A percentile compares a stretch with the other conserved stretches of the same genome.
Conservation (phyloP, 805 yeast genomes). For the Saccharomycopsis sp. region DNA sequence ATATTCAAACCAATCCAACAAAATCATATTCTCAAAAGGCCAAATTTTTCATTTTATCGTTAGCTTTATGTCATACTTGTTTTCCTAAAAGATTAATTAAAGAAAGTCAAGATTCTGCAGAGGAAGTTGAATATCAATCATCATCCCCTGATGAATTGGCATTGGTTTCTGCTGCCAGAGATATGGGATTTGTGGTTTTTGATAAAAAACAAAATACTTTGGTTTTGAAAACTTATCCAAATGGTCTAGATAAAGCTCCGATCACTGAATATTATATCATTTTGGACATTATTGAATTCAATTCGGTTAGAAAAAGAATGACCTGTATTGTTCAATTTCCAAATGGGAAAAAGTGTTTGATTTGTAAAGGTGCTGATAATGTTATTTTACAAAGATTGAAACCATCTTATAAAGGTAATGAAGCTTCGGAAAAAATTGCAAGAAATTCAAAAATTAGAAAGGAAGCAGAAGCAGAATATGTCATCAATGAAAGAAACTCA, state of each 20-base stretch:
- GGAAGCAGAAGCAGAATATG: slow-evolving; percentile 65
- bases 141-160: slow-evolving; percentile 97
- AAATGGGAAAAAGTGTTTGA: slow-evolving; percentile 57
- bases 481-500: slow-evolving; percentile 48
- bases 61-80: slow-evolving; percentile 88
- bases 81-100: slow-evolving; percentile 46
- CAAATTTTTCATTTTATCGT: slow-evolving; percentile 64
- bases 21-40: slow-evolving; percentile 61
- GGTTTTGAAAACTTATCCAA: slow-evolving; percentile 68
- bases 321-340: slow-evolving; percentile 76
- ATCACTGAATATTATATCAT: slow-evolving; percentile 60
- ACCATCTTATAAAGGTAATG: slow-evolving; percentile 44
- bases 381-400: slow-evolving; percentile 68
- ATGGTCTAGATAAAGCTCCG: slow-evolving; percentile 63
- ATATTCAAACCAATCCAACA: slow-evolving; percentile 63
- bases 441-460: slow-evolving; percentile 51
- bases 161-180: slow-evolving; percentile 87
- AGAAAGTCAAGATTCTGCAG: slow-evolving; percentile 27
- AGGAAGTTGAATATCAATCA: slow-evolving; percentile 70
- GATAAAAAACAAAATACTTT: slow-evolving; percentile 54
- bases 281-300: slow-evolving; percentile 74
- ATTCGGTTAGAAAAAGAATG: slow-evolving; percentile 89
- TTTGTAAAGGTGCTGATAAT: slow-evolving; percentile 96
- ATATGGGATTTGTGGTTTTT: slow-evolving; percentile 79
- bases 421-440: slow-evolving; percentile 56